Evolutionary conservation across 148 eudicot species (phyloP).

Genomic region (Euryodendron excelsum): DNA sequence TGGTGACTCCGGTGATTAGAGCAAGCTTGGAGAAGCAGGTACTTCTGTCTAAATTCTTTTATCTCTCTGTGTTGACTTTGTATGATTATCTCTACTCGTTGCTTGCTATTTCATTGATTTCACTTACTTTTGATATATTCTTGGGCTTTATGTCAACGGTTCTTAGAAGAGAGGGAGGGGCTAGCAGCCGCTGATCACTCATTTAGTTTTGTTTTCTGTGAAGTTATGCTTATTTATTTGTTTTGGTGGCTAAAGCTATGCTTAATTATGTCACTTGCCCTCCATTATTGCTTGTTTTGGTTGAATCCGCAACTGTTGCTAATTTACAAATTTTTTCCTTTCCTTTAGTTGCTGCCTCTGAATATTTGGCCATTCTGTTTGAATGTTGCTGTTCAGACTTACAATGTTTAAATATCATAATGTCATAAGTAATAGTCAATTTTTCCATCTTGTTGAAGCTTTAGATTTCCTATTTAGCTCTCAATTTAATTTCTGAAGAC

Average conservation of each 20-base stretch:
- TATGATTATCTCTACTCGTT: too few species aligned
- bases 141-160: too few species aligned
- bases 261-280: not conserved
- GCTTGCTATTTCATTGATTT: too few species aligned
- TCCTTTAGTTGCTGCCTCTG: not conserved
- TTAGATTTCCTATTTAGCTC: not conserved
- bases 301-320: not conserved
- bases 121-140: too few species aligned
- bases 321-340: not conserved
- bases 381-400: not conserved
- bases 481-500: not conserved
- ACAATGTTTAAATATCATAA: too few species aligned
- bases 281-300: not conserved
- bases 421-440: not conserved
- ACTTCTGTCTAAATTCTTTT: slow-evolving; percentile 7
- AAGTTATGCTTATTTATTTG: not conserved
- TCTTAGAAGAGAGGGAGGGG: too few species aligned
- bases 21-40: slow-evolving; percentile 91
- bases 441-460: not conserved
- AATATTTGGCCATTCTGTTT: not conserved
- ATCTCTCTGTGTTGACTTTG: not conserved
- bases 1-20: slow-evolving; percentile 92
- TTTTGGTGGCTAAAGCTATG: not conserved
- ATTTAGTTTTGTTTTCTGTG: not conserved
- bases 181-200: too few species aligned